Evolutionary conservation across 2,329 filamentous ascomycete species (phyloP).

Genomic region (Arthrinium phaeospermum): DNA sequence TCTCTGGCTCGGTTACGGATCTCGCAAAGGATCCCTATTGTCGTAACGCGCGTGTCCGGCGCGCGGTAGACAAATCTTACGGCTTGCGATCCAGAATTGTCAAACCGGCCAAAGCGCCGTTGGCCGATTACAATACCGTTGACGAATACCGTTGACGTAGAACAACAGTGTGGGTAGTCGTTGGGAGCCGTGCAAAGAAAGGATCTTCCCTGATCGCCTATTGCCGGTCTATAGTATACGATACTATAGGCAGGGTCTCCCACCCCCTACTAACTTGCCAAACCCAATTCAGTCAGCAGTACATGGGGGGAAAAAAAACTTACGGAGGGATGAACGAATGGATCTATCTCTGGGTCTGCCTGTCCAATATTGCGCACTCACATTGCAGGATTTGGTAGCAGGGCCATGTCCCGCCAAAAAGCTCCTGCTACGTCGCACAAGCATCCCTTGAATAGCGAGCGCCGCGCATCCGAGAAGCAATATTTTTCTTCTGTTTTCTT

Average conservation of each 20-base stretch:
- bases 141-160: slow-evolving; percentile 10
- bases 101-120: background rate
- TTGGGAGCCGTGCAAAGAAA: slow-evolving; percentile 2
- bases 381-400: background rate
- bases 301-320: background rate
- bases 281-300: background rate
- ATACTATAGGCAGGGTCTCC: slow-evolving; percentile 2
- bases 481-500: background rate
- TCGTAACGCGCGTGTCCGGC: background rate
- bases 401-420: background rate
- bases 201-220: slow-evolving; percentile 7
- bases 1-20: background rate
- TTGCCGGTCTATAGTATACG: background rate
- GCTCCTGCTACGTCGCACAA: background rate
- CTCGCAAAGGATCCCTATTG: background rate
- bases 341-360: slow-evolving; percentile 9
- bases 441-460: slow-evolving; percentile 14
- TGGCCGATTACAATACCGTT: background rate
- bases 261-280: background rate
- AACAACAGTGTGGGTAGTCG: background rate
- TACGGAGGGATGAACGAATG: background rate
- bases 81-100: background rate
- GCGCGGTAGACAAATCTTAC: background rate
- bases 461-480: slow-evolving; percentile 11
- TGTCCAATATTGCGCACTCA: background rate